phyloP scores from a whole-genome alignment of 257 asterid genomes.

The Ligustrum vulgare region DNA sequence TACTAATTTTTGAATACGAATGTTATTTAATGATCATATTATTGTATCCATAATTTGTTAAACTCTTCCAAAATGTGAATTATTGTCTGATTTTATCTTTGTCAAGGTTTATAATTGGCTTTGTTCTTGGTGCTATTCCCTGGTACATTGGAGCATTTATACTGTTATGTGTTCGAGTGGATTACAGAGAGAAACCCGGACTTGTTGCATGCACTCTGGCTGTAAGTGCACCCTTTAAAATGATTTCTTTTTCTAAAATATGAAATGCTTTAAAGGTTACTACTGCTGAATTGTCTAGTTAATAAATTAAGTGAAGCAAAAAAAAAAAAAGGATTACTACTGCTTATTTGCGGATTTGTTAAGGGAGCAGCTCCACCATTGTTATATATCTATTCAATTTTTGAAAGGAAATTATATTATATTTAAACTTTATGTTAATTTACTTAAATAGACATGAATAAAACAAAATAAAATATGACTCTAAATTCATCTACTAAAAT shows the following conservation, averaged over 20 bases:
- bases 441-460: too few relatives aligned
- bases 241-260: background rate
- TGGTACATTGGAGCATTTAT: constrained; percentile 91
- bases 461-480: too few relatives aligned
- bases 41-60: constrained; percentile 1
- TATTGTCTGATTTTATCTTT: constrained; percentile 12
- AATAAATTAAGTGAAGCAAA: too few relatives aligned
- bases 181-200: constrained; percentile 90
- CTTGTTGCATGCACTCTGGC: constrained; percentile 81
- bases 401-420: too few relatives aligned
- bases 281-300: too few relatives aligned
- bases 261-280: background rate
- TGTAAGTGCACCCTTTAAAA: constrained; percentile 49
- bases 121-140: constrained; percentile 80
- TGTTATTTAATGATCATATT: background rate
- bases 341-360: background rate
- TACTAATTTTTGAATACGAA: too few relatives aligned
- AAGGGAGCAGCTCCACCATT: too few relatives aligned
- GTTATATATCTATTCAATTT: too few relatives aligned
- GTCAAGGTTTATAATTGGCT: constrained; percentile 76
- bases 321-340: too few relatives aligned
- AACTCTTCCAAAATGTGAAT: background rate
- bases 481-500: too few relatives aligned
- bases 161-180: constrained; percentile 73
- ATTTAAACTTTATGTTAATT: too few relatives aligned